Conservation (phyloP, 805 yeast genomes). For the Hagleromyces aurorensis region DNA sequence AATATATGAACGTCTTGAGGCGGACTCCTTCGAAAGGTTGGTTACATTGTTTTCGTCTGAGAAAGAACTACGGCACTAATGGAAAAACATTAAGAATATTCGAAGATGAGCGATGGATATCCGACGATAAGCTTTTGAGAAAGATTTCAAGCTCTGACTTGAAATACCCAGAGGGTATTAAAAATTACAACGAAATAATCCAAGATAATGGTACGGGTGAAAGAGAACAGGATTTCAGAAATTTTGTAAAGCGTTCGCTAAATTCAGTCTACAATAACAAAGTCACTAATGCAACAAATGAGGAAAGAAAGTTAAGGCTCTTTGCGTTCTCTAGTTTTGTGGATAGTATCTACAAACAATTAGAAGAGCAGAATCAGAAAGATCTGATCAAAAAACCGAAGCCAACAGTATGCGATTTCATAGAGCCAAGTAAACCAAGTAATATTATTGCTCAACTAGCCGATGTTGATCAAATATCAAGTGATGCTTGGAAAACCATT, state of each 20-base stretch:
- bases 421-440: conserved; percentile 15
- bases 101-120: too few relatives aligned
- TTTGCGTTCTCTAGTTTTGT: conserved; percentile 14
- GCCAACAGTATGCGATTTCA: conserved; percentile 8
- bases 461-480: conserved; percentile 8
- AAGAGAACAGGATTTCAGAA: conserved; percentile 8
- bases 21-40: too few relatives aligned
- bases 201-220: too few relatives aligned
- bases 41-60: too few relatives aligned
- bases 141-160: too few relatives aligned
- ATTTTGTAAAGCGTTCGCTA: conserved; percentile 10
- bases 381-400: conserved; percentile 3
- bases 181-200: too few relatives aligned
- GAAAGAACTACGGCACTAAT: too few relatives aligned
- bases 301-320: conserved; percentile 5
- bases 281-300: conserved; percentile 6
- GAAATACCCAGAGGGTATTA: too few relatives aligned
- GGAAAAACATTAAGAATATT: too few relatives aligned
- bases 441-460: conserved; percentile 12
- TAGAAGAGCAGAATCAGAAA: conserved; percentile 7
- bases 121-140: too few relatives aligned
- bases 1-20: too few relatives aligned
- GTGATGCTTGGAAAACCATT: conserved; percentile 9
- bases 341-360: conserved; percentile 12
- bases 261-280: conserved; percentile 14